phyloP scores from a whole-genome alignment of 1,284 basidiomycete genomes.

The Anthracocystis setariae region DNA sequence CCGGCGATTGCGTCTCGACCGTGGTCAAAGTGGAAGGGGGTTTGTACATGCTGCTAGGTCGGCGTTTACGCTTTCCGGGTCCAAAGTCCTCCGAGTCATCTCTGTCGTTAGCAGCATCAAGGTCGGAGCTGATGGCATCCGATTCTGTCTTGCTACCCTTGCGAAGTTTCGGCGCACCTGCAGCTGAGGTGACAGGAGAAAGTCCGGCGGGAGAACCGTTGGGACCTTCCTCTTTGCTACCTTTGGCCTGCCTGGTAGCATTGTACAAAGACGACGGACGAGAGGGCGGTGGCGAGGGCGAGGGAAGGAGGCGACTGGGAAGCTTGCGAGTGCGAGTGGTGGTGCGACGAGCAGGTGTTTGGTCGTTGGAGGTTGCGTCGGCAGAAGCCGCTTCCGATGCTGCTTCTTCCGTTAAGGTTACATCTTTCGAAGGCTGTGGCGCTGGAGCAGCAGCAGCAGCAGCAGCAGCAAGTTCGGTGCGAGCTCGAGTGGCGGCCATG shows the following conservation, averaged over 20 bases:
- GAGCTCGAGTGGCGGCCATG: constrained; percentile 52
- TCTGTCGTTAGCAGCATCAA: constrained; percentile 18
- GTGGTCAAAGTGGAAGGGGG: constrained; percentile 56
- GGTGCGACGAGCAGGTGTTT: constrained; percentile 45
- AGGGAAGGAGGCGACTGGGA: constrained; percentile 49
- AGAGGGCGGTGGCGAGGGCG: constrained; percentile 45
- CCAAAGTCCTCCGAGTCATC: constrained; percentile 28
- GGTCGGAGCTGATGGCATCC: constrained; percentile 11
- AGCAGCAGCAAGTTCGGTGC: constrained; percentile 35
- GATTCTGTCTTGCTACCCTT: constrained; percentile 18
- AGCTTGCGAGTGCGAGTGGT: constrained; percentile 49
- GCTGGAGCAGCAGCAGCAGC: constrained; percentile 33
- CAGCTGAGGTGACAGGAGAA: constrained; percentile 5
- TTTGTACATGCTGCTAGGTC: constrained; percentile 59
- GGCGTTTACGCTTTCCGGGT: constrained; percentile 55
- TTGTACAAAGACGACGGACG: constrained; percentile 36
- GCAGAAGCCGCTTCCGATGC: constrained; percentile 12
- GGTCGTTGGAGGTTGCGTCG: constrained; percentile 16
- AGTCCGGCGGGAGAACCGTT: constrained; percentile 5
- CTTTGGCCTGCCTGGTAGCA: constrained; percentile 28
- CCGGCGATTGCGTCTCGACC: constrained; percentile 25
- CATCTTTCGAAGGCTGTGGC: constrained; percentile 20
- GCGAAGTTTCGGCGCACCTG: constrained; percentile 12
- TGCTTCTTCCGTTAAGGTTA: constrained; percentile 8
- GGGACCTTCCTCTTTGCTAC: constrained; percentile 21